phyloP scores from a whole-genome alignment of 2,329 filamentous ascomycete genomes.

The Bipolaris cookei region DNA sequence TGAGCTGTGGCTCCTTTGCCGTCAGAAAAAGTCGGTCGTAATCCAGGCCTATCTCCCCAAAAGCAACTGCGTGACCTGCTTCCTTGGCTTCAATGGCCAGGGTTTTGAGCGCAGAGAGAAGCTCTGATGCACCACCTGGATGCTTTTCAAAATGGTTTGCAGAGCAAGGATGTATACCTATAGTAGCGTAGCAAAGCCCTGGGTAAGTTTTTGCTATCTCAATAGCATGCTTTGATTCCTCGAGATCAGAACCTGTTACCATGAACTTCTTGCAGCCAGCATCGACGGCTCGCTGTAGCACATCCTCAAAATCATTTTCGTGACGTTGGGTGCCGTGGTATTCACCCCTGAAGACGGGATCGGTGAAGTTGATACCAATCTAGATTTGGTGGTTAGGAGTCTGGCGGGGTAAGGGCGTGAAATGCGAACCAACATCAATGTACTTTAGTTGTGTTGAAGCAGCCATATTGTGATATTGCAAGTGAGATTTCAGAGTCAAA shows the following conservation, averaged over 20 bases:
- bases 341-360: slow-evolving; percentile 83
- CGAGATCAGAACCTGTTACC: slow-evolving; percentile 87
- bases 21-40: slow-evolving; percentile 91
- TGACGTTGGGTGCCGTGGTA: slow-evolving; percentile 83
- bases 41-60: slow-evolving; percentile 95
- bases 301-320: slow-evolving; percentile 73
- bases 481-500: neutral
- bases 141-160: slow-evolving; percentile 76
- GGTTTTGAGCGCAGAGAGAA: slow-evolving; percentile 65
- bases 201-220: slow-evolving; percentile 75
- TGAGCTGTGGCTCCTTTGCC: slow-evolving; percentile 77
- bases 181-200: slow-evolving; percentile 83
- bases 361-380: slow-evolving; percentile 94
- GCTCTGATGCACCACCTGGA: slow-evolving; percentile 62
- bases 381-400: slow-evolving; percentile 41
- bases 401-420: slow-evolving; percentile 9
- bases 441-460: slow-evolving; percentile 39
- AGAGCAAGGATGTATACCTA: slow-evolving; percentile 92
- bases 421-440: slow-evolving; percentile 52
- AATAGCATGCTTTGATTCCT: slow-evolving; percentile 76
- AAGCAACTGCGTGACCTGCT: slow-evolving; percentile 71
- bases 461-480: slow-evolving; percentile 6
- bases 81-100: slow-evolving; percentile 68
- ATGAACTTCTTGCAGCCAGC: slow-evolving; percentile 89
- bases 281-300: slow-evolving; percentile 77